Evolutionary conservation across 75 land plant genomes (phyloP), one percentile per base, ranked within the genome.

Genomic region (Sequoia sempervirens): DNA sequence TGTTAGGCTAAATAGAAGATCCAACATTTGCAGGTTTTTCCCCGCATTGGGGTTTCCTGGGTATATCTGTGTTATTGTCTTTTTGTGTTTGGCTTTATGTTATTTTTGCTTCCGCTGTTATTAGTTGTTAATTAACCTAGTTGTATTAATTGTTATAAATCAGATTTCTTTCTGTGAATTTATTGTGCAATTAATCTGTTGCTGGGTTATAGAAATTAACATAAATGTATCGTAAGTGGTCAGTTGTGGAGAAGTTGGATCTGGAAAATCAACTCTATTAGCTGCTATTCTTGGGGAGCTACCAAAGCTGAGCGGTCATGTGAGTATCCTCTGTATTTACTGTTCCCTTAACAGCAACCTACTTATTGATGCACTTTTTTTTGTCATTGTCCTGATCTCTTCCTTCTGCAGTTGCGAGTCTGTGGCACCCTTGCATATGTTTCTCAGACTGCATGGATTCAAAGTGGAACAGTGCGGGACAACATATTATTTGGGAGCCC

Each of bases 231-330:
- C n/a, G n/a, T n/a, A n/a, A n/a, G n/a, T n/a, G n/a, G n/a, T n/a
- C n/a, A n/a, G n/a, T 40, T 97, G 99, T 85, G 99, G 99, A 69
- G 96, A 91, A 82, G 99, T 97, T 69, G 99, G 99, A 2, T 91
- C 98, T 5, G 99, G 99, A 28, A 96, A 96, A 83, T 92, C 97
- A 40, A 90, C 95, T 23, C 89, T 95, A 73, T 74, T 96, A 61
- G 91, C 90, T 7, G 92, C 95, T 34, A 92, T 96, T 86, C 95
- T 96, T 56, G 99, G 97, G n/a, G 99, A 96, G 88, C 84, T 95
- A 54, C 94, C 97, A 41, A 90, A 84, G 64, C 73, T 82, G 5
- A 69, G 86, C 11, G 99, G 99, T 64, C 76, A 64, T 76, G 97
- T 95, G 90, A 88, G 92, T 88, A 40, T 82, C 36, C n/a, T 5